These are phyloP conservation scores for Cryoendolithus antarcticus DNA, from an alignment of 2,329 filamentous ascomycete species.

Conservation along the genomic window DNA sequence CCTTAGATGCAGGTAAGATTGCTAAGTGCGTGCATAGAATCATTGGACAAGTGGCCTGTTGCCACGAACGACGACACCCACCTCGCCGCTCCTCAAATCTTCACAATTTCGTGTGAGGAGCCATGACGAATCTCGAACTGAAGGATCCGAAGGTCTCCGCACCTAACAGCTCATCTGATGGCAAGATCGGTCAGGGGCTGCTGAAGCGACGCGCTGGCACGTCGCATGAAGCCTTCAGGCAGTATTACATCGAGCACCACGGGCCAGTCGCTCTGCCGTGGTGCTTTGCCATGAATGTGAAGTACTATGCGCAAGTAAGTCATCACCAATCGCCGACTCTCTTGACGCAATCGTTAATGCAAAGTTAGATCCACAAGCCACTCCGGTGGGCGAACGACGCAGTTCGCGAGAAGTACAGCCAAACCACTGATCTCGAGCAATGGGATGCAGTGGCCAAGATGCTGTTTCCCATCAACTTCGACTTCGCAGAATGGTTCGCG, in stretches of 20 bases:
- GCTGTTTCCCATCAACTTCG: slow-evolving; percentile 2
- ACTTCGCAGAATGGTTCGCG: neutral
- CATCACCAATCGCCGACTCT: too few species aligned
- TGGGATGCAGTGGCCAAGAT: slow-evolving; percentile 9
- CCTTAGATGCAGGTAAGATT: too few species aligned
- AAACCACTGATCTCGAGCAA: slow-evolving; percentile 4
- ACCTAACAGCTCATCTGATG: neutral
- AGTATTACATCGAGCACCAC: slow-evolving; percentile 6
- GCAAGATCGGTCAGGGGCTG: slow-evolving; percentile 3
- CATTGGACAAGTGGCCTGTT: too few species aligned
- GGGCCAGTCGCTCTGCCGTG: slow-evolving; percentile 6
- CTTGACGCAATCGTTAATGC: too few species aligned
- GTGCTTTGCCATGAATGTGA: slow-evolving; percentile 6
- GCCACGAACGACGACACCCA: too few species aligned
- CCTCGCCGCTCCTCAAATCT: too few species aligned
- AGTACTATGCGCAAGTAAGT: slow-evolving; percentile 8
- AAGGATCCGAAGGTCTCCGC: too few species aligned
- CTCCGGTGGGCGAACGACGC: slow-evolving; percentile 5
- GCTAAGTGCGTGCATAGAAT: too few species aligned
- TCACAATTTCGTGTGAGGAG: too few species aligned
- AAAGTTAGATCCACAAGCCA: slow-evolving; percentile 5
- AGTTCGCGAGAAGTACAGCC: neutral
- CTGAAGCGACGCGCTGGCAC: slow-evolving; percentile 6
- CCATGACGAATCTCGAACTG: too few species aligned
- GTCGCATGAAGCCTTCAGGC: slow-evolving; percentile 4